These are phyloP conservation scores for Citrullus mucosospermus DNA, from an alignment of 306 rosid species.

Conservation along the genomic window DNA sequence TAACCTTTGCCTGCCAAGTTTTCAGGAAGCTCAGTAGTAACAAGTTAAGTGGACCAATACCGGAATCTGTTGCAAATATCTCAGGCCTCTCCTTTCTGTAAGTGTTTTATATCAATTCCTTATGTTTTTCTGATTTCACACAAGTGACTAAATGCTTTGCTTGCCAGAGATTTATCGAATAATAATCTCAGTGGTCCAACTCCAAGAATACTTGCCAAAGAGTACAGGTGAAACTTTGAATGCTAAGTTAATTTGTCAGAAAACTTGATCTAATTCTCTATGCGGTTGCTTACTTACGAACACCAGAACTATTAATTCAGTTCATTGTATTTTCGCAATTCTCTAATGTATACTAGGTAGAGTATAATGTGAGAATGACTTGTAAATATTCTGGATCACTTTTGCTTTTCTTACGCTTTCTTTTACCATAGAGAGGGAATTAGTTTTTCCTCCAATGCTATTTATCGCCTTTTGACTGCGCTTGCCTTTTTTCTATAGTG, in stretches of 20 bases:
- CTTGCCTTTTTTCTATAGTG: constrained; percentile 28
- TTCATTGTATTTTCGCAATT: neutral
- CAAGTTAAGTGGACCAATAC: constrained; percentile 68
- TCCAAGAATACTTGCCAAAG: constrained; percentile 80
- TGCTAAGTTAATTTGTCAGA: neutral
- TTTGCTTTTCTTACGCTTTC: neutral
- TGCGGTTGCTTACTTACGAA: neutral
- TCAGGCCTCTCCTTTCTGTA: constrained; percentile 73
- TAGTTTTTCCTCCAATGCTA: neutral
- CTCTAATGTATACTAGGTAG: neutral
- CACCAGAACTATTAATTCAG: neutral
- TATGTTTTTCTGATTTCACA: neutral
- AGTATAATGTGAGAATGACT: neutral
- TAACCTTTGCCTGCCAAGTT: constrained; percentile 41
- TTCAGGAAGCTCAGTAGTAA: constrained; percentile 90
- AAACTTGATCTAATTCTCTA: neutral
- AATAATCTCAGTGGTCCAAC: constrained; percentile 88
- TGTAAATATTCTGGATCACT: neutral
- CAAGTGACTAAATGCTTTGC: neutral
- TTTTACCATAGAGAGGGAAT: neutral
- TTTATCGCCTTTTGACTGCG: constrained; percentile 11
- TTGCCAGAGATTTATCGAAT: constrained; percentile 72
- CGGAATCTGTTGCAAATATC: constrained; percentile 72
- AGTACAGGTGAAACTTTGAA: constrained; percentile 61
- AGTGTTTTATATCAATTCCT: constrained; percentile 15